Conservation (phyloP, 2,329 filamentous ascomycete genomes). For the Aspergillus fumigatus region DNA sequence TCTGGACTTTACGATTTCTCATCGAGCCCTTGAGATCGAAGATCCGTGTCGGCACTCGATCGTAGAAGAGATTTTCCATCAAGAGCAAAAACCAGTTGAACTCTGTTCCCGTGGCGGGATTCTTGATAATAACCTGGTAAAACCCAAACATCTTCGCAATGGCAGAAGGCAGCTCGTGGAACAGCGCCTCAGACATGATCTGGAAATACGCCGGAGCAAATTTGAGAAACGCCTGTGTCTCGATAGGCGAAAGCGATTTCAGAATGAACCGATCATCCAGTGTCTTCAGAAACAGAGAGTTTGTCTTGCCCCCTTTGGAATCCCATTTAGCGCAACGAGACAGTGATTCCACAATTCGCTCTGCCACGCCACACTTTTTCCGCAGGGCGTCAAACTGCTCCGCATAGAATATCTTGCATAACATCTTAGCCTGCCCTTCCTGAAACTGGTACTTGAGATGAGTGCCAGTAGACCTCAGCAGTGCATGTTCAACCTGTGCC, state of each 20-base stretch:
- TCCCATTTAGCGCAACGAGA: slow-evolving; percentile 97
- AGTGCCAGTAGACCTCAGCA: slow-evolving; percentile 79
- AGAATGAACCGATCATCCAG: slow-evolving; percentile 90
- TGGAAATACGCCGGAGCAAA: slow-evolving; percentile 97
- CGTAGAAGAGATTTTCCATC: slow-evolving; percentile 98
- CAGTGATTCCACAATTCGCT: slow-evolving; percentile 90
- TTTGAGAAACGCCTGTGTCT: slow-evolving; percentile 88
- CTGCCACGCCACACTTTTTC: slow-evolving; percentile 85
- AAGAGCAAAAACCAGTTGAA: slow-evolving; percentile 91
- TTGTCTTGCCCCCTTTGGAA: slow-evolving; percentile 95
- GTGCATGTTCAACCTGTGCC: slow-evolving; percentile 74
- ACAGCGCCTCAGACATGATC: slow-evolving; percentile 94
- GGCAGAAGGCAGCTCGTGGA: slow-evolving; percentile 90
- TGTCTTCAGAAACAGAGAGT: slow-evolving; percentile 95
- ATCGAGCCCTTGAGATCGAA: slow-evolving; percentile 98
- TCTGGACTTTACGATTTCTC: slow-evolving; percentile 96
- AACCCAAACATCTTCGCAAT: slow-evolving; percentile 99
- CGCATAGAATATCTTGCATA: slow-evolving; percentile 97
- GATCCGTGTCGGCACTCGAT: slow-evolving; percentile 80
- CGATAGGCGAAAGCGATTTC: slow-evolving; percentile 84
- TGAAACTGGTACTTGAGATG: slow-evolving; percentile 96
- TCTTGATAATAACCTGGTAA: slow-evolving; percentile 96
- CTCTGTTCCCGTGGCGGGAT: slow-evolving; percentile 82
- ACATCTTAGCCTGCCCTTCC: slow-evolving; percentile 88
- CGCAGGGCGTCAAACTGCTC: slow-evolving; percentile 96